Evolutionary conservation across 257 asterid genomes (phyloP), one percentile per base, ranked within the genome.

Genomic region (Ilex aquifolium): DNA sequence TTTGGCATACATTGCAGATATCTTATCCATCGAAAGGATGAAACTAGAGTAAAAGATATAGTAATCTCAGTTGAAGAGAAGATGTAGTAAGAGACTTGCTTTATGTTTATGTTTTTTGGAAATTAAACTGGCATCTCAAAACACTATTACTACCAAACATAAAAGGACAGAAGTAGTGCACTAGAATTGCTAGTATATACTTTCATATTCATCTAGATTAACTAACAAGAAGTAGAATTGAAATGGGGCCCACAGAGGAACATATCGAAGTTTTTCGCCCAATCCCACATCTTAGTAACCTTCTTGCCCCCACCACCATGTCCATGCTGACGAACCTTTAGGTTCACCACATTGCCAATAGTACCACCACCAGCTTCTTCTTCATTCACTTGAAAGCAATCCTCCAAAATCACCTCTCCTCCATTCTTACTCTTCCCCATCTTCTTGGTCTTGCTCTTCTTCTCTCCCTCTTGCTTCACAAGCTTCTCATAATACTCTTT

Each of bases 401-500:
- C 86, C 32, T 83, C 90, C 62, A 79, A 63, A 50, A 61, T 69
- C 76, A 72, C 90, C 60, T 65, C 61, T 4, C 65, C 75, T 7
- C 72, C 76, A 16, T 59, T 69, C 65, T 72, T 74, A 17, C 72
- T 66, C 58, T 68, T 76, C 74, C 50, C 15, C 68, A 6, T n/a
- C 13, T 10, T 50, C 14, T n/a, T n/a, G 31, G 69, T 58, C 65
- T 71, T 11, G 14, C 54, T 52, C 40, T 49, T 36, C 11, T 67
- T 64, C 62, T 72, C 67, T 76, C 86, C 56, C 77, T 81, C 75
- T 36, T 63, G 82, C 57, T 80, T 77, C 66, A 80, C 78, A 32
- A 91, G 85, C 49, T 82, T 83, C 55, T 83, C 95, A 13, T 82
- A 85, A 36, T 88, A 88, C 70, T 89, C 97, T 71, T 82, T 83